These are phyloP conservation scores for Shiraia bambusicola DNA, from an alignment of 2,329 filamentous ascomycete species.

Conservation along the genomic window DNA sequence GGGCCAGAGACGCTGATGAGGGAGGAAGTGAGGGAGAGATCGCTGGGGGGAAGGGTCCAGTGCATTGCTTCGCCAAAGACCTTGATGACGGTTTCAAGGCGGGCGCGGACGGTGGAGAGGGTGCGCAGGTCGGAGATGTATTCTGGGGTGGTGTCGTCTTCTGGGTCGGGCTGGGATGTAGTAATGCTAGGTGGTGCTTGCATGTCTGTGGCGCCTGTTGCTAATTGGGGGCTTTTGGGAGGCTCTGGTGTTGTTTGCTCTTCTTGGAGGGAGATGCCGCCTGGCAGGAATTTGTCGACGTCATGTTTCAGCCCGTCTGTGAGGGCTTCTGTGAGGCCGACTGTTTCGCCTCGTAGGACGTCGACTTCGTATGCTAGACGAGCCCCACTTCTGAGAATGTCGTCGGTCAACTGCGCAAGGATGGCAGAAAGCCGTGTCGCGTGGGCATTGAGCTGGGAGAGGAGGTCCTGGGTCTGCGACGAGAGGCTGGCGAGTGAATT, in stretches of 20 bases:
- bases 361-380: slow-evolving; percentile 93
- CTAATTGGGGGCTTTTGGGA: slow-evolving; percentile 1
- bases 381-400: slow-evolving; percentile 86
- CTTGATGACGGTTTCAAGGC: slow-evolving; percentile 87
- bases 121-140: slow-evolving; percentile 80
- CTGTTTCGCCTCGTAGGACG: slow-evolving; percentile 82
- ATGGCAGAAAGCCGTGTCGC: slow-evolving; percentile 78
- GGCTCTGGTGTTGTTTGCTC: slow-evolving; percentile 7
- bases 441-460: slow-evolving; percentile 85
- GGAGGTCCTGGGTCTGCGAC: slow-evolving; percentile 75
- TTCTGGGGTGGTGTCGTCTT: slow-evolving; percentile 22
- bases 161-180: background rate
- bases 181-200: background rate
- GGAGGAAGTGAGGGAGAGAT: slow-evolving; percentile 78
- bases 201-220: slow-evolving; percentile 3
- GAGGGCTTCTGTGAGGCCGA: slow-evolving; percentile 76
- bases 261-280: slow-evolving; percentile 31
- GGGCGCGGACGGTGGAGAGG: slow-evolving; percentile 75
- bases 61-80: slow-evolving; percentile 95
- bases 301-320: slow-evolving; percentile 71
- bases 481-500: slow-evolving; percentile 75
- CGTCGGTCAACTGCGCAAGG: slow-evolving; percentile 88
- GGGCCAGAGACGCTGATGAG: slow-evolving; percentile 90
- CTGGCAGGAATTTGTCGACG: slow-evolving; percentile 69
- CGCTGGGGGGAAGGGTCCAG: slow-evolving; percentile 87